Percentiles rank a stretch among this genome's conserved stretches.
Conservation (phyloP, 2,329 filamentous ascomycete species). For the Colletotrichum plurivorum region DNA sequence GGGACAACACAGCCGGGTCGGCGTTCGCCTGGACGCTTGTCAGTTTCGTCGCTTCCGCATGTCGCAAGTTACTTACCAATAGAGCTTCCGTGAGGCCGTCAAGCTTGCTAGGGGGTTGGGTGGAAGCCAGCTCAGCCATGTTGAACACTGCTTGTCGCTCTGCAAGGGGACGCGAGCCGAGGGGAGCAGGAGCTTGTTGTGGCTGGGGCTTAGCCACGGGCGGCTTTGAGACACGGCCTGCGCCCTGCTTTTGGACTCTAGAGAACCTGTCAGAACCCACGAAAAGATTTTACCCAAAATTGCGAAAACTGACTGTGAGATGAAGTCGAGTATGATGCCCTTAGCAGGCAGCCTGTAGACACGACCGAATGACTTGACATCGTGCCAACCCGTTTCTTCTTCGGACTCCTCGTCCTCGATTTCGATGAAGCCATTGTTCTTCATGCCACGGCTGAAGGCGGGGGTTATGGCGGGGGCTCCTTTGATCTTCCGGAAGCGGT, state of each 20-base stretch:
- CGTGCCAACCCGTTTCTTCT: slow-evolving; percentile 69
- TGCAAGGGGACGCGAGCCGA: slow-evolving; percentile 62
- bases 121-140: slow-evolving; percentile 69
- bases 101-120: slow-evolving; percentile 61
- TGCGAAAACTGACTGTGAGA: slow-evolving; percentile 67
- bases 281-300: not conserved
- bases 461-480: slow-evolving; percentile 66
- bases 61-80: slow-evolving; percentile 66
- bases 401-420: slow-evolving; percentile 74
- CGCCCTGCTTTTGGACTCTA: slow-evolving; percentile 55
- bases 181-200: slow-evolving; percentile 48
- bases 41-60: slow-evolving; percentile 34
- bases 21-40: slow-evolving; percentile 56
- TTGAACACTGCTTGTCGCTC: slow-evolving; percentile 78
- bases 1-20: slow-evolving; percentile 58
- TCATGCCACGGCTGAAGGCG: slow-evolving; percentile 72
- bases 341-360: slow-evolving; percentile 74
- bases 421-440: slow-evolving; percentile 81
- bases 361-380: slow-evolving; percentile 73
- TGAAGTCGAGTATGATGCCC: slow-evolving; percentile 80
- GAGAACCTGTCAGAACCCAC: slow-evolving; percentile 34
- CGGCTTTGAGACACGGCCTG: slow-evolving; percentile 52
- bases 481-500: slow-evolving; percentile 74
- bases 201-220: slow-evolving; percentile 40
- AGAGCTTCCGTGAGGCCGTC: slow-evolving; percentile 71